Conservation (phyloP, 805 yeast species). For the Debaryomyces castellii region DNA sequence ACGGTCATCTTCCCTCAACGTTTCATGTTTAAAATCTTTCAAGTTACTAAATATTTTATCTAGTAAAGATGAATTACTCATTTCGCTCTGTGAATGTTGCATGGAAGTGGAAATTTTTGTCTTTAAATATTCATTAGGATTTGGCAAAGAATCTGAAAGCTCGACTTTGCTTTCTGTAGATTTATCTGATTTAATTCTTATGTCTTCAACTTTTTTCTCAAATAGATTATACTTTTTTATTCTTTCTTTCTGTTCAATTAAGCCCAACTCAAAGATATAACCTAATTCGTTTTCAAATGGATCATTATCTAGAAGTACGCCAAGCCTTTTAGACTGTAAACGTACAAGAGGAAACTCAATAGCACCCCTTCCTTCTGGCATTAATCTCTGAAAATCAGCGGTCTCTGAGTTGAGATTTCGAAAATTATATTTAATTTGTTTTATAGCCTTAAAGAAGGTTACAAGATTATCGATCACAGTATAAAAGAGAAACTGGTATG, state of each 20-base stretch:
- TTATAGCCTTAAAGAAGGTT: conserved; percentile 62
- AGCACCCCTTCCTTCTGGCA: conserved; percentile 38
- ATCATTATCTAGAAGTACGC: conserved; percentile 78
- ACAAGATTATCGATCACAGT: conserved; percentile 77
- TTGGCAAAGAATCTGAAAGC: conserved; percentile 4
- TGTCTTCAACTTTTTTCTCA: conserved; percentile 24
- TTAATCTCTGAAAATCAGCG: conserved; percentile 31
- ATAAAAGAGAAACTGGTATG: conserved; percentile 73
- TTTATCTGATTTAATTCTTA: conserved; percentile 13
- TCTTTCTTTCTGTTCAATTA: conserved; percentile 62
- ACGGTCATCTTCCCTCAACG: not conserved
- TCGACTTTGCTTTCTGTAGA: conserved; percentile 10
- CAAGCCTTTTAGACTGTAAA: conserved; percentile 53
- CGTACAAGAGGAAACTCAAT: conserved; percentile 55
- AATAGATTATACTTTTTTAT: conserved; percentile 45
- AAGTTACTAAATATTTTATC: conserved; percentile 3
- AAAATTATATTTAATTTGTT: conserved; percentile 57
- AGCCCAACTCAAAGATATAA: conserved; percentile 63
- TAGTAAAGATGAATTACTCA: not conserved
- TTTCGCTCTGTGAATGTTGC: conserved; percentile 5
- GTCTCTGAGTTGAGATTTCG: conserved; percentile 21
- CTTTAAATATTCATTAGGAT: not conserved
- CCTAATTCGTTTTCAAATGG: conserved; percentile 80
- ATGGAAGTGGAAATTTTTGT: conserved; percentile 8
- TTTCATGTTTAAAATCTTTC: not conserved